phyloP scores from a whole-genome alignment of 2,329 filamentous ascomycete genomes.

The Verticillium isaacii region DNA sequence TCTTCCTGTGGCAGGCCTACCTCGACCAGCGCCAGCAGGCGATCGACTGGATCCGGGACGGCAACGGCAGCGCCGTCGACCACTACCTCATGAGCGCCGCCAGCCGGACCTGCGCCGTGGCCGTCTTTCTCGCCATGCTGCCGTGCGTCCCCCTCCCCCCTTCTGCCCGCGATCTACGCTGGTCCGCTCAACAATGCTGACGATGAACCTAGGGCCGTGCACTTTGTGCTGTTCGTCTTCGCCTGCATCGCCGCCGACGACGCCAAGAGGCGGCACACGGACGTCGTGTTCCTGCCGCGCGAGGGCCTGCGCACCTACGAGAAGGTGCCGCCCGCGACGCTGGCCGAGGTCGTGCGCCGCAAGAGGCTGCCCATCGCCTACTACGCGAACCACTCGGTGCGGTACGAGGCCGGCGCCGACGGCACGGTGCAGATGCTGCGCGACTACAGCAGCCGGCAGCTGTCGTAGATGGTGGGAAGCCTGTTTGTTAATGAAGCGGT shows the following conservation, averaged over 20 bases:
- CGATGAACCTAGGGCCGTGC: conserved; percentile 2
- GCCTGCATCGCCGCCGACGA: conserved; percentile 12
- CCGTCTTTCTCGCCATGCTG: background rate
- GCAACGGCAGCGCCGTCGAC: background rate
- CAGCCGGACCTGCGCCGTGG: background rate
- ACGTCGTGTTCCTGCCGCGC: conserved; percentile 11
- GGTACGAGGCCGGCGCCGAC: conserved; percentile 9
- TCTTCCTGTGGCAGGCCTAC: background rate
- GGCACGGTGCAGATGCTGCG: conserved; percentile 6
- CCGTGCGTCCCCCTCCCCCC: background rate
- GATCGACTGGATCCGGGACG: background rate
- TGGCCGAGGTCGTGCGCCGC: conserved; percentile 8
- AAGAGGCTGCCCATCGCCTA: conserved; percentile 8
- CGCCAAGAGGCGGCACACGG: conserved; percentile 4
- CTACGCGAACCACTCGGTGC: conserved; percentile 13
- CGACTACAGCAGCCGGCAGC: conserved; percentile 9
- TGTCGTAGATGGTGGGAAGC: background rate
- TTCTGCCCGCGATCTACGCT: background rate
- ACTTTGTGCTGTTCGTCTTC: conserved; percentile 12
- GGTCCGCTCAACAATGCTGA: too few species aligned
- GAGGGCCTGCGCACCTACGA: conserved; percentile 6
- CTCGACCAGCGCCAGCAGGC: background rate
- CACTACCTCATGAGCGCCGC: background rate
- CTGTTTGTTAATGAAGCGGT: too few species aligned
- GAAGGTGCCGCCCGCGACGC: conserved; percentile 9